Conservation (phyloP, 2,329 filamentous ascomycete genomes). For the Moelleriella libera region DNA sequence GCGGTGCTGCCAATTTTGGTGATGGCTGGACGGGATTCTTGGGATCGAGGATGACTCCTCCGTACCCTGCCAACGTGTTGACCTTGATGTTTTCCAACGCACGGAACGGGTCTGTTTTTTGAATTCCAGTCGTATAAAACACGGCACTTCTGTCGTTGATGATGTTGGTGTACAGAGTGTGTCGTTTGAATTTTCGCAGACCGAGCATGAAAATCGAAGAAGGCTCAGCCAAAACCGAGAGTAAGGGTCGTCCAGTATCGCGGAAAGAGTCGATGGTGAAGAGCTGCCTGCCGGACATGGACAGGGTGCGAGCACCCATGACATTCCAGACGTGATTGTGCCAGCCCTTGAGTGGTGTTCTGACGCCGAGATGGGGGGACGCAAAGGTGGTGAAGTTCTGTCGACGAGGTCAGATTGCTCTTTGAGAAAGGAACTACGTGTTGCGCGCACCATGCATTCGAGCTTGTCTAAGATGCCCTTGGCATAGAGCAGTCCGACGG, state of each 20-base stretch:
- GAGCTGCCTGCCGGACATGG: conserved; percentile 71
- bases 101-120: conserved; percentile 63
- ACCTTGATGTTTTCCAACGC: conserved; percentile 53
- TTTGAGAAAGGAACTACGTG: background rate
- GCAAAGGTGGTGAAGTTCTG: conserved; percentile 90
- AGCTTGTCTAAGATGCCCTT: conserved; percentile 68
- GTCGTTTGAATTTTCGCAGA: conserved; percentile 60
- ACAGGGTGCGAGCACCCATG: conserved; percentile 69
- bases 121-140: conserved; percentile 71
- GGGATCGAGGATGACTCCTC: conserved; percentile 61
- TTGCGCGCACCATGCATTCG: conserved; percentile 52
- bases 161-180: conserved; percentile 73
- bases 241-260: conserved; percentile 64
- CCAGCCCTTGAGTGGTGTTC: conserved; percentile 52
- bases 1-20: conserved; percentile 13
- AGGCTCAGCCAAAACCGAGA: conserved; percentile 70
- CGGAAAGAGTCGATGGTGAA: conserved; percentile 81
- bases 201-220: conserved; percentile 76
- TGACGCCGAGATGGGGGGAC: conserved; percentile 66
- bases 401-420: background rate
- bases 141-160: conserved; percentile 72
- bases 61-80: conserved; percentile 62
- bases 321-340: conserved; percentile 63
- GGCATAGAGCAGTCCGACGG: conserved; percentile 68
- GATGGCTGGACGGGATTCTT: conserved; percentile 42